A percentile compares a stretch with the other conserved stretches of the same genome.
These are phyloP conservation scores for Candida lessepsii DNA, from an alignment of 805 yeast genomes.

Conservation along the genomic window DNA sequence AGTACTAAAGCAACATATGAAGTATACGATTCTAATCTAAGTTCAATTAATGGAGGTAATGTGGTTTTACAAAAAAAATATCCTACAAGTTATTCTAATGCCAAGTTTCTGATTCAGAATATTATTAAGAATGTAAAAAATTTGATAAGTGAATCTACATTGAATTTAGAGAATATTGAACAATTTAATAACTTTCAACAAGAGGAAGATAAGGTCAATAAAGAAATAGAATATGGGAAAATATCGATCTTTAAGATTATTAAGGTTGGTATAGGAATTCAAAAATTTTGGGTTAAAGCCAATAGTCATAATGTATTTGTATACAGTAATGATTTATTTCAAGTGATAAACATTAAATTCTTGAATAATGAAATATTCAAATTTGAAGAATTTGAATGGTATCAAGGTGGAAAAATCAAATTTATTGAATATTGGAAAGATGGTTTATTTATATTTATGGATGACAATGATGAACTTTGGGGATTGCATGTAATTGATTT, in stretches of 20 bases:
- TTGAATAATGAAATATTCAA: conserved; percentile 28
- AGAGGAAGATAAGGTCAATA: conserved; percentile 34
- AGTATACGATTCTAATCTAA: conserved; percentile 26
- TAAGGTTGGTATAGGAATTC: conserved; percentile 32
- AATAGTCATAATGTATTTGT: conserved; percentile 40
- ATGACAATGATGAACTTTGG: conserved; percentile 12
- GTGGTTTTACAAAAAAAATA: conserved; percentile 29
- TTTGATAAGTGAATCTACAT: conserved; percentile 7
- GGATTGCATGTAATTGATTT: background rate
- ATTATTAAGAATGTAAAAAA: conserved; percentile 34
- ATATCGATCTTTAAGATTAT: conserved; percentile 30
- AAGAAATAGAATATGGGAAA: conserved; percentile 26
- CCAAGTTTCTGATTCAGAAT: conserved; percentile 30
- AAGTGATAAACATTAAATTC: conserved; percentile 32
- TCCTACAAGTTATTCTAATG: conserved; percentile 28
- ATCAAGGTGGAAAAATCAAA: conserved; percentile 19
- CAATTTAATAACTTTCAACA: conserved; percentile 25
- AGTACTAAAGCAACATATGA: conserved; percentile 32
- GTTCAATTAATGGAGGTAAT: conserved; percentile 1
- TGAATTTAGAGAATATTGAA: conserved; percentile 36
- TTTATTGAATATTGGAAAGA: conserved; percentile 26
- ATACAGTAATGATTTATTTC: conserved; percentile 28
- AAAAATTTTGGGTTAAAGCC: conserved; percentile 35
- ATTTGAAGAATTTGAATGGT: conserved; percentile 32
- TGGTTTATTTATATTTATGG: conserved; percentile 27